phyloP scores from a whole-genome alignment of 139 green algal species.

The Coccomyxa sp. region DNA sequence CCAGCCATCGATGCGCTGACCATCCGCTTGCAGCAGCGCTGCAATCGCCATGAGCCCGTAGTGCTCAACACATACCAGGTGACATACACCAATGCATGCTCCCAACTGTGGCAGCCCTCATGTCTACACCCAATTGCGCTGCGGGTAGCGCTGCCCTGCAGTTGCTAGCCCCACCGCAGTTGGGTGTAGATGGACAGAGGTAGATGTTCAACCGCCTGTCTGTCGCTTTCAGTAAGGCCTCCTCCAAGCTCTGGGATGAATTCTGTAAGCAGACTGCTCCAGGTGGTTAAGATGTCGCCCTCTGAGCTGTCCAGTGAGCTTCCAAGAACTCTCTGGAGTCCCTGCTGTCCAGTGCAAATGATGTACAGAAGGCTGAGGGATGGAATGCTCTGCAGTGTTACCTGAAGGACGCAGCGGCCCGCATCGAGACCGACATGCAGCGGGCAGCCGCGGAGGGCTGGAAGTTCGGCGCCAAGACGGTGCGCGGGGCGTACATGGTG shows the following conservation, averaged over 20 bases:
- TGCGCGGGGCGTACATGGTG: constrained; percentile 50
- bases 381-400: constrained; percentile 36
- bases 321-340: too few relatives aligned
- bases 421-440: constrained; percentile 57
- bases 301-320: too few relatives aligned
- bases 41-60: constrained; percentile 49
- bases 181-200: too few relatives aligned
- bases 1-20: constrained; percentile 68
- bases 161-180: too few relatives aligned
- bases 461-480: constrained; percentile 66
- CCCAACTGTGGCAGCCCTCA: not conserved
- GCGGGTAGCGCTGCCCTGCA: too few relatives aligned
- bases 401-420: constrained; percentile 45
- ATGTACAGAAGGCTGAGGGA: not conserved
- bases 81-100: not conserved
- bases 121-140: too few relatives aligned
- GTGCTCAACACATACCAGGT: constrained; percentile 74
- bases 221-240: too few relatives aligned
- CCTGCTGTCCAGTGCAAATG: too few relatives aligned
- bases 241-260: too few relatives aligned
- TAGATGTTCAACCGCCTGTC: too few relatives aligned
- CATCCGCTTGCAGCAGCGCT: constrained; percentile 46
- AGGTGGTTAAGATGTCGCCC: too few relatives aligned
- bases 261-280: too few relatives aligned
- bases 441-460: constrained; percentile 41